Conservation (phyloP, 23 red algal genomes). For the Chondrus crispus region DNA sequence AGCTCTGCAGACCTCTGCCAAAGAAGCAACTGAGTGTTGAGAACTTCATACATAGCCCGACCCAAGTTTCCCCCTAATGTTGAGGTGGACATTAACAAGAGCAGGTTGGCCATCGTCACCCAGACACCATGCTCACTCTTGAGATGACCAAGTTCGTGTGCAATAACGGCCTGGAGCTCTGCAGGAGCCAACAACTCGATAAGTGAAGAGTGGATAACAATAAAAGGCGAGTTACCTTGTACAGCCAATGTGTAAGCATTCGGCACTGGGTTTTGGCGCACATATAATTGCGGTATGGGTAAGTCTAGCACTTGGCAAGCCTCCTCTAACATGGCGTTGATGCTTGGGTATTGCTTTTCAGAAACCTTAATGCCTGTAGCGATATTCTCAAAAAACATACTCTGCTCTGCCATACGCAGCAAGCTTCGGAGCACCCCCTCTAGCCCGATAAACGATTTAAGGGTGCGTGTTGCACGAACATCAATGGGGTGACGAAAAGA, state of each 20-base stretch:
- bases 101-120: slow-evolving; percentile 88
- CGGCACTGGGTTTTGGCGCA: slow-evolving; percentile 79
- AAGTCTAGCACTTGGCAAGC: slow-evolving; percentile 78
- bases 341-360: slow-evolving; percentile 71
- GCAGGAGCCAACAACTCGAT: slow-evolving; percentile 80
- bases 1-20: slow-evolving; percentile 95
- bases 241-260: slow-evolving; percentile 99
- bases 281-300: slow-evolving; percentile 79
- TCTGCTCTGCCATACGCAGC: slow-evolving; percentile 62
- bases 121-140: slow-evolving; percentile 96
- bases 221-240: slow-evolving; percentile 87
- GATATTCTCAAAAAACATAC: slow-evolving; percentile 87
- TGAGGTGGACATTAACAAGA: slow-evolving; percentile 48
- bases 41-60: slow-evolving; percentile 34
- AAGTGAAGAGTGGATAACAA: slow-evolving; percentile 82
- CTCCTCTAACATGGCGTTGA: slow-evolving; percentile 65
- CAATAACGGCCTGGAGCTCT: slow-evolving; percentile 88
- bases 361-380: slow-evolving; percentile 74
- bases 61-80: slow-evolving; percentile 65
- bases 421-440: slow-evolving; percentile 45
- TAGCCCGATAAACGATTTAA: slow-evolving; percentile 56
- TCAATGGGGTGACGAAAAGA: slow-evolving; percentile 89
- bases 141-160: slow-evolving; percentile 95
- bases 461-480: slow-evolving; percentile 33
- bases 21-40: slow-evolving; percentile 42